Base-by-base conservation (phyloP, 2,329 filamentous ascomycete species). In the Rachicladosporium sp. region DNA sequence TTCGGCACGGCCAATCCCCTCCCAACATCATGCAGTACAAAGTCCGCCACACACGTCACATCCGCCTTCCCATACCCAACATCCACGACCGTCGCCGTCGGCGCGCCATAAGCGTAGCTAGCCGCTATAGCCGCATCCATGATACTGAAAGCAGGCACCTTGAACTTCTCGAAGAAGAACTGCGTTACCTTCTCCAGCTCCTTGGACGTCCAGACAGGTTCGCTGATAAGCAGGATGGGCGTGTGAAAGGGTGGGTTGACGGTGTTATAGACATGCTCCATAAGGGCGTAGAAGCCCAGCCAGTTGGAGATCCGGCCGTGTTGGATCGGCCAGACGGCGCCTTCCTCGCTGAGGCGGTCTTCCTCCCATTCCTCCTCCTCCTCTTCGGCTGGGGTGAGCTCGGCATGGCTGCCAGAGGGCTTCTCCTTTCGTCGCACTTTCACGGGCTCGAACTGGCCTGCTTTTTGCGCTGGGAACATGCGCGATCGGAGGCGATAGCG, bases 141-240 rank as follows among this genome's bases (percentile, higher is more conserved):
- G 46, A 96, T 72, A 51, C 82, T 88, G 37, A 98, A 82, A 0
- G 85, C 87, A 0, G 91, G 91, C 0, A 86, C 91, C 66, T 89
- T 91, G 57, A 93, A 94, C 64, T 91, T 93, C 63, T 98, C 91
- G 55, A 98, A 98, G 48, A 96, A 77, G 67, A 94, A 98, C 46
- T 91, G 85, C 10, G 88, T 83, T 49, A 98, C 80, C 31, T 74
- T 75, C 63, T 96, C 89, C 57, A 81, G 81, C 60, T 95, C 87
- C 46, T 82, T 80, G 6, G 82, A 77, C 3, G 86, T 87, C 89
- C 91, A 98, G 50, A 80, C 80, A 3, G 91, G 88, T 50, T 93
- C 84, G 6, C 82, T 75, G 62, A 96, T 82, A 46, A 98, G 76
- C 59, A 96, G 73, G 48, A 98, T 85, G 2, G 91, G 88, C 0